Evolutionary conservation across 371 early-diverging fungal species (phyloP).

Genomic region (Batkoa obscura): DNA sequence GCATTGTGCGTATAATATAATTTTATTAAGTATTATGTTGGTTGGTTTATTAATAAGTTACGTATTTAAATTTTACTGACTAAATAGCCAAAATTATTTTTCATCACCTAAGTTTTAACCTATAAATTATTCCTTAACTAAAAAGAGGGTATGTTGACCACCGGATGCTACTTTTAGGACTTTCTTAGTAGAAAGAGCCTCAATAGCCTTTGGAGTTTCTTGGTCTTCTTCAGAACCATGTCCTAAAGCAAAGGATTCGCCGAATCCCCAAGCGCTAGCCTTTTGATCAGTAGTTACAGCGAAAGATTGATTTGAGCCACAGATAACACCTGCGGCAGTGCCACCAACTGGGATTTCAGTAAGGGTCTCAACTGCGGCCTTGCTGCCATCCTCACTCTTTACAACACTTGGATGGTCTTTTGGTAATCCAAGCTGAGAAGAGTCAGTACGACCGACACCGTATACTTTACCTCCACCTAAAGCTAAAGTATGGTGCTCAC

Average conservation of each 20-base stretch:
- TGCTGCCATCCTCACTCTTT: conserved; percentile 7
- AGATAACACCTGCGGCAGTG: conserved; percentile 66
- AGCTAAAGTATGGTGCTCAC: conserved; percentile 75
- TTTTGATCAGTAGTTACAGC: conserved; percentile 37
- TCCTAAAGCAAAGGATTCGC: conserved; percentile 51
- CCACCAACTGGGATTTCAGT: conserved; percentile 53
- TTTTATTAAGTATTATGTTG: too few species aligned
- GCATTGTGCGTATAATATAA: too few species aligned
- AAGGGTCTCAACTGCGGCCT: conserved; percentile 20
- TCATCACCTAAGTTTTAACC: too few species aligned
- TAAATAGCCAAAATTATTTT: too few species aligned
- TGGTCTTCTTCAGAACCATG: conserved; percentile 53
- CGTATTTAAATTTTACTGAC: too few species aligned
- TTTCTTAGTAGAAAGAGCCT: conserved; percentile 28
- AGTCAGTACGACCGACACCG: conserved; percentile 77
- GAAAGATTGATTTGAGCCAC: conserved; percentile 4
- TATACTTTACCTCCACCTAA: conserved; percentile 55
- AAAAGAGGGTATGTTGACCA: conserved; percentile 51
- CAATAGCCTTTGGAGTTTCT: conserved; percentile 20
- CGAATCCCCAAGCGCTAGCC: conserved; percentile 86
- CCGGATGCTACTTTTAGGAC: conserved; percentile 42
- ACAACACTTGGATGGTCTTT: conserved; percentile 10
- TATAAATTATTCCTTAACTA: conserved; percentile 18
- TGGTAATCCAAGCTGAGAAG: conserved; percentile 84
- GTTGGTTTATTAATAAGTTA: too few species aligned